Conservation (phyloP, 225 moss, liverwort and hornwort species). For the Marchantia paleacea region DNA sequence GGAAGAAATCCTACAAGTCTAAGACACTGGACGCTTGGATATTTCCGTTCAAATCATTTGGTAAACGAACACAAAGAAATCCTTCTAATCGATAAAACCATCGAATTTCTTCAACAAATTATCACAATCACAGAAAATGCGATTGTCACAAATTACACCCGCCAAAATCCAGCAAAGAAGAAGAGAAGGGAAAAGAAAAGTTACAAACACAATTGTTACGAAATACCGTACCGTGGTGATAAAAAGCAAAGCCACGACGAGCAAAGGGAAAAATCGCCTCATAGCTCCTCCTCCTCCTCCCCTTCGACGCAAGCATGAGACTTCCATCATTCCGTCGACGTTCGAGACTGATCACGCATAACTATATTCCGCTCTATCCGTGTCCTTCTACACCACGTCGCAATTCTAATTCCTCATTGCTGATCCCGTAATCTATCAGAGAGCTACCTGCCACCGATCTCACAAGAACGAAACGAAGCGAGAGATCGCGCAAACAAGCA, state of each 20-base stretch:
- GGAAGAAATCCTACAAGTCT: not conserved
- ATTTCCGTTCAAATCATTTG: not conserved
- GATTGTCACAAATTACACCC: no score
- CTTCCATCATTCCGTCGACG: constrained; percentile 1
- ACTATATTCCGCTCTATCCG: no score
- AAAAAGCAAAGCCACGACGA: not conserved
- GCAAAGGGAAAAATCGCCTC: not conserved
- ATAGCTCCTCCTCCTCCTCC: constrained; percentile 2
- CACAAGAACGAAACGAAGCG: not conserved
- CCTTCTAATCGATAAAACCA: not conserved
- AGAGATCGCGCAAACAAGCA: not conserved
- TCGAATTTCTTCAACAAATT: no score
- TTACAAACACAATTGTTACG: not conserved
- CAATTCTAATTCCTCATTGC: not conserved
- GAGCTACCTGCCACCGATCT: not conserved
- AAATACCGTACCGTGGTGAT: not conserved
- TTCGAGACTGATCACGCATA: constrained; percentile 10
- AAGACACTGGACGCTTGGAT: not conserved
- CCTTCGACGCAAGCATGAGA: not conserved
- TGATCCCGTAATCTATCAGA: not conserved
- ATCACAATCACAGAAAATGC: no score
- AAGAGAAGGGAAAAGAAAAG: not conserved
- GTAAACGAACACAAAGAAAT: not conserved
- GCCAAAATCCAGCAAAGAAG: not conserved
- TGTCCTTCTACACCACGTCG: not conserved